Evolutionary conservation across 192 early-diverging fungal species (phyloP), one percentile per base, ranked within the genome.

Genomic region (Backusella luteola): DNA sequence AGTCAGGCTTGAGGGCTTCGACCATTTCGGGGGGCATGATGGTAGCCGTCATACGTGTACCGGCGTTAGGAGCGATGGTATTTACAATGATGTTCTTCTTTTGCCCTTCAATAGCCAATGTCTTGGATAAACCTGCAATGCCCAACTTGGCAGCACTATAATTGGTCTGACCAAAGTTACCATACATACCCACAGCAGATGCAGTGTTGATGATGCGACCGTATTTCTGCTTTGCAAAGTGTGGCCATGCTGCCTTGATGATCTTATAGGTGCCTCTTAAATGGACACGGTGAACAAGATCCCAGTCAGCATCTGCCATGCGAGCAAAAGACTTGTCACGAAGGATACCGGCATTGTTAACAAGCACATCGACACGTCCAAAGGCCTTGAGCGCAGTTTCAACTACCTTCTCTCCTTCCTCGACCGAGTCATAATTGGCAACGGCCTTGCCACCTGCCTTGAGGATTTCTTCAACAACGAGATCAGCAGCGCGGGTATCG

Each of bases 281-380:
- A 80, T 98, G 97, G 67, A 97, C 93, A 35, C 86, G 85, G 76
- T 96, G 92, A 21, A 98, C 94, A 52, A 96, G 80, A 84, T 98
- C 96, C 97, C 97, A 99, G 83, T 99, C 96, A 41, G 86, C 84
- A 84, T 95, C 95, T n/a, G 96, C 92, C 81, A 97, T 95, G 56
- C 94, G 86, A 63, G 85, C 87, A 83, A 99, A 98, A 2, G 96
- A 96, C 81, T 94, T 96, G 86, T 99, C 97, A 76, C 97, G 91
- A 67, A 99, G 87, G 67, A 99, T 98, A 75, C 97, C 97, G n/a
- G 97, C 97, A 77, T 99, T 99, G 90, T 99, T 99, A 79, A 99
- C 89, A 23, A 99, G 74, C 72, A 99, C 83, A 74, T 94, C 93
- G 67, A 94, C 74, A 11, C 92, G 90, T 9, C 93, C 93, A 85